Base-by-base conservation (phyloP, 2,329 filamentous ascomycete genomes). In the Sporothrix mexicana region DNA sequence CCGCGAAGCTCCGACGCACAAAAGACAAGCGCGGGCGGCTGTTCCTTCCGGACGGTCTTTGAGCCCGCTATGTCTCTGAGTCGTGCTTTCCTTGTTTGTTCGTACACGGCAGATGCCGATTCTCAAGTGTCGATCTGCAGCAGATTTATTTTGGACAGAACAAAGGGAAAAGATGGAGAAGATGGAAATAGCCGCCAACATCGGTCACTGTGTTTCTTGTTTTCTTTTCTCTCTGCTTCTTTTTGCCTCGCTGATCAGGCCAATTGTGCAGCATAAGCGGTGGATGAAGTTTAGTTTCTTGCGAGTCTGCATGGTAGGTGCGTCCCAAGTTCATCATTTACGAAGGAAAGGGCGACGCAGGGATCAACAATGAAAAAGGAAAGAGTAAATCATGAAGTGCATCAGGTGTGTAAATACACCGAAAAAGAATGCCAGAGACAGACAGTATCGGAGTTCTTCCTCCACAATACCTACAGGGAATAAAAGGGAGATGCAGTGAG, bases 11-110 rank as follows among this genome's bases (percentile, higher is more conserved):
- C 57, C 57, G 57, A 43, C 30, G 57, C 57, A 13, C 30, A 41
- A 20, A 41, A 12, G 57, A 36, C 57, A 62, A 62, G 57, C 57
- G 57, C 57, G 57, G 57, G 57, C 30, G 57, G 57, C 57, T 43
- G 57, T 62, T 62, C 36, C 57, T 43, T 43, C 36, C 57, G 25
- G 5, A 17, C 25, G 25, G 17, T 36, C 30, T 36, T 36, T 36
- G 30, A 36, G 55, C 6, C n/a, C 51, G 51, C 23, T 55, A 23
- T 20, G 51, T 55, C 30, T 36, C 30, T 49, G 47, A 13, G 47
- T 17, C 25, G 55, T 20, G 30, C 30, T 9, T 62, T 62, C 57
- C 57, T 9, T 62, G 30, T n/a, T 62, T 43, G 30, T 36, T 36
- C 3, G 30, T 36, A 36, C 30, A 36, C 30, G 30, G 30, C 30